Evolutionary conservation across 805 yeast genomes (phyloP), one percentile per base, ranked within the genome.

Genomic region (Starmerella apicola): DNA sequence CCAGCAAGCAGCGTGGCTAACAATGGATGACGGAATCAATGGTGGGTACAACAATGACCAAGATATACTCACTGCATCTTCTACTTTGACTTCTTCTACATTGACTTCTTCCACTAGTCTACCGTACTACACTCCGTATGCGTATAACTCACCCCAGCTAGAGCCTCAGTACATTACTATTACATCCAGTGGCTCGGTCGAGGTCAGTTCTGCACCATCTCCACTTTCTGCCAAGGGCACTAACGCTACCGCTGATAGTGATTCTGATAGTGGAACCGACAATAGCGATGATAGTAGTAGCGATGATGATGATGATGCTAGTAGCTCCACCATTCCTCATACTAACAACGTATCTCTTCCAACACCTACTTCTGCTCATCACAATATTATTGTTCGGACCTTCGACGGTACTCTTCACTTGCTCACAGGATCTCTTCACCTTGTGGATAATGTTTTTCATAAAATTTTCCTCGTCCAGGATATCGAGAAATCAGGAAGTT

Each of bases 1-100:
- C 7, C 32, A 27, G 4, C 38, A 22, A 9, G 44, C 44, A 1
- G 47, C 44, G 5, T 43, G 47, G 47, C 25, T 39, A 5, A 43
- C 47, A 1, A 43, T 43, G 47, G 41, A 24, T 8, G 33, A 39
- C 23, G 47, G 37, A 8, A 41, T 40, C 15, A 44, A 44, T 27
- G 36, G 37, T 7, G 47, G 47, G 1, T 37, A 37, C 35, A 41
- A 44, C 17, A 42, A 37, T 7, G 36, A 40, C 16, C n/a, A 16
- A 7, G 21, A 18, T 17, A 24, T n/a, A 19, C 35, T 43, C 12
- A 34, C 42, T 12, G 19, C 22, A 3, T 3, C 37, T 13, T 16
- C 32, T 3, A 20, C 24, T 3, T 5, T 19, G 13, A 28, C 34
- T 3, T 4, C 25, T 3, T 16, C 32, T 21, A 22, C 39, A 5